These are phyloP conservation scores for Heterobasidion parviporum DNA, from an alignment of 1,284 basidiomycete species.

Conservation along the genomic window DNA sequence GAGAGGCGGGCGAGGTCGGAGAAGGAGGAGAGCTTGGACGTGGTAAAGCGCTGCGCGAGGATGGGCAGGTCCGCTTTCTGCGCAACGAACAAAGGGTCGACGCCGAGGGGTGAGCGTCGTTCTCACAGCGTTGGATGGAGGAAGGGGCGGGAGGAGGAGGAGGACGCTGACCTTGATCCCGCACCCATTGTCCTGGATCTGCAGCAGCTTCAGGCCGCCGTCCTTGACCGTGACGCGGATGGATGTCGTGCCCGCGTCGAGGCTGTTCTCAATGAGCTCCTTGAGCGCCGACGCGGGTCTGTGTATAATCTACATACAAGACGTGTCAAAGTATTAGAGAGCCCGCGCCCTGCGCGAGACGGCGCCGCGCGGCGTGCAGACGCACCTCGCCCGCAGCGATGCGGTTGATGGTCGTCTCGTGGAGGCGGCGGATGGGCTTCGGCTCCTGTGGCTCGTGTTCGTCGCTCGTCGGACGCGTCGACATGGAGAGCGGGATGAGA, in stretches of 20 bases:
- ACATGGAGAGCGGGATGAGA: not conserved
- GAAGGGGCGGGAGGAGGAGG: no score
- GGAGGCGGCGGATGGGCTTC: slow-evolving; percentile 59
- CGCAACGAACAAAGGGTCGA: no score
- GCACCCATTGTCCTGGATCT: slow-evolving; percentile 95
- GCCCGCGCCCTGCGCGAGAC: no score
- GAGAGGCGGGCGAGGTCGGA: slow-evolving; percentile 80
- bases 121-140: no score
- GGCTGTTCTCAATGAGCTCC: slow-evolving; percentile 90
- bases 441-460: slow-evolving; percentile 17
- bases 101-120: not conserved
- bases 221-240: slow-evolving; percentile 91
- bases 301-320: slow-evolving; percentile 76
- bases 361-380: slow-evolving; percentile 7
- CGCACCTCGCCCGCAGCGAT: slow-evolving; percentile 77
- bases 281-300: slow-evolving; percentile 94
- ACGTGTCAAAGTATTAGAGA: not conserved
- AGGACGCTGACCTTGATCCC: slow-evolving; percentile 87
- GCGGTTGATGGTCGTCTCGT: slow-evolving; percentile 71
- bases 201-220: slow-evolving; percentile 90
- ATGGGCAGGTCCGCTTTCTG: slow-evolving; percentile 76
- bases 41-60: slow-evolving; percentile 93
- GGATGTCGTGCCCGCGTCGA: slow-evolving; percentile 87
- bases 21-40: slow-evolving; percentile 86
- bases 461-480: not conserved